These are phyloP conservation scores for Agrostemma githago DNA, from an alignment of 148 eudicot species.

Conservation along the genomic window DNA sequence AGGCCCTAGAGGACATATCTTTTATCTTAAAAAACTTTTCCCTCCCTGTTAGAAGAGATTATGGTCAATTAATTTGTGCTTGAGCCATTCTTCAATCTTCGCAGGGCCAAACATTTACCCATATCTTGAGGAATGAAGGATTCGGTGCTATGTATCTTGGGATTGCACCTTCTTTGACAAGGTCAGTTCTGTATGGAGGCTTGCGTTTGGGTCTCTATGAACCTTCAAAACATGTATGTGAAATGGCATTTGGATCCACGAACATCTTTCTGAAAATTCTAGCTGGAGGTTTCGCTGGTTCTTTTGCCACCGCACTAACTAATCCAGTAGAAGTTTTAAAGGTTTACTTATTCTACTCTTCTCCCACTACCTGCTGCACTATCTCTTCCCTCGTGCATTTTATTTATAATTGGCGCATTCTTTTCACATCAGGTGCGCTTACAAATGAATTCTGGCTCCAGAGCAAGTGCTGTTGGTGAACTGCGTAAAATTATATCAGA, in stretches of 20 bases:
- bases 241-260: conserved; percentile 82
- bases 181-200: conserved; percentile 98
- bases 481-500: conserved; percentile 52
- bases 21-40: background rate
- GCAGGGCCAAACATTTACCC: conserved; percentile 59
- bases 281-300: conserved; percentile 94
- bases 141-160: conserved; percentile 72
- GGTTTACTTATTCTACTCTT: conserved; percentile 39
- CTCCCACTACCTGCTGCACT: conserved; percentile 3
- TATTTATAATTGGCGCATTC: conserved; percentile 1
- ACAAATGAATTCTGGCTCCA: conserved; percentile 59
- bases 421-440: conserved; percentile 55
- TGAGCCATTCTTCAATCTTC: conserved; percentile 6
- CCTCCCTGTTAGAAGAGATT: background rate
- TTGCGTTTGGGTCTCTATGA: conserved; percentile 96
- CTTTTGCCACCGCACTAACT: conserved; percentile 84
- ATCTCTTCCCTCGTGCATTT: conserved; percentile 4
- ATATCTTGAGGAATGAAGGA: conserved; percentile 68
- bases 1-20: background rate
- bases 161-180: conserved; percentile 72
- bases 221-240: conserved; percentile 85
- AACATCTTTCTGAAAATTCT: conserved; percentile 86
- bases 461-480: conserved; percentile 52
- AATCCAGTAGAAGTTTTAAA: conserved; percentile 87
- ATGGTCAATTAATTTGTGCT: background rate